A percentile compares a stretch with the other conserved stretches of the same genome.
Conservation (phyloP, 768 basidiomycete species). For the Calocybe cyanea region DNA sequence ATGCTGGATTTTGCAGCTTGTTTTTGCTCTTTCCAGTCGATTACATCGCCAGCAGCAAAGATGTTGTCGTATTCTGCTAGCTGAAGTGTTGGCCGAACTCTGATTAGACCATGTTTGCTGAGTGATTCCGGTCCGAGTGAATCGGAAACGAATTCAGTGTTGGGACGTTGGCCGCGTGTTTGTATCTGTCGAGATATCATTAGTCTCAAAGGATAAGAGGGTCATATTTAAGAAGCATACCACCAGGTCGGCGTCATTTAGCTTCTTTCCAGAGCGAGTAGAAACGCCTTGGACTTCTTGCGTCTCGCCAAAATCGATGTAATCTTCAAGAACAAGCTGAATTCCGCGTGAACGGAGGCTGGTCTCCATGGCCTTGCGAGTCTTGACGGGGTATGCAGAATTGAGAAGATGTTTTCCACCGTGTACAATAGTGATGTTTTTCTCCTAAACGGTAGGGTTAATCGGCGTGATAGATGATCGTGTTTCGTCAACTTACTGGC, state of each 20-base stretch:
- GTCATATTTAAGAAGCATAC: slow-evolving; percentile 43
- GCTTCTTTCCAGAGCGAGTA: slow-evolving; percentile 46
- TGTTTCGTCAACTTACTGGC: slow-evolving; percentile 24
- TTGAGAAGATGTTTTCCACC: slow-evolving; percentile 49
- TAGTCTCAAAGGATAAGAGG: too few relatives aligned
- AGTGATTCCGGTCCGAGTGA: slow-evolving; percentile 39
- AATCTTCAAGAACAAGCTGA: slow-evolving; percentile 50
- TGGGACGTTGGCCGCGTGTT: slow-evolving; percentile 39
- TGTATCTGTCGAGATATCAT: too few relatives aligned
- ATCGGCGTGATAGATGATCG: slow-evolving; percentile 8
- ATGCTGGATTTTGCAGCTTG: slow-evolving; percentile 40
- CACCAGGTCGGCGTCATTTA: slow-evolving; percentile 51
- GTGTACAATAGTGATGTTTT: slow-evolving; percentile 66
- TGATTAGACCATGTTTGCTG: slow-evolving; percentile 37
- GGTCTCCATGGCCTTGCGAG: slow-evolving; percentile 43
- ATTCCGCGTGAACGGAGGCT: slow-evolving; percentile 43
- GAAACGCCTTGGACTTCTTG: slow-evolving; percentile 37
- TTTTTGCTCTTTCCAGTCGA: slow-evolving; percentile 66
- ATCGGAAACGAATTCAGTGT: slow-evolving; percentile 46
- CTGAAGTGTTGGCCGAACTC: slow-evolving; percentile 57
- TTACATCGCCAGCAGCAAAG: slow-evolving; percentile 65
- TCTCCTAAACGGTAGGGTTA: slow-evolving; percentile 27
- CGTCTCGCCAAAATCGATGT: slow-evolving; percentile 41
- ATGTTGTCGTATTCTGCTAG: slow-evolving; percentile 47
- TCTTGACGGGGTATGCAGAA: slow-evolving; percentile 48